Percentiles rank a stretch among this genome's conserved stretches.
Evolutionary conservation across 2,329 filamentous ascomycete species (phyloP).

Genomic region (Ascochyta viciae-villosae): DNA sequence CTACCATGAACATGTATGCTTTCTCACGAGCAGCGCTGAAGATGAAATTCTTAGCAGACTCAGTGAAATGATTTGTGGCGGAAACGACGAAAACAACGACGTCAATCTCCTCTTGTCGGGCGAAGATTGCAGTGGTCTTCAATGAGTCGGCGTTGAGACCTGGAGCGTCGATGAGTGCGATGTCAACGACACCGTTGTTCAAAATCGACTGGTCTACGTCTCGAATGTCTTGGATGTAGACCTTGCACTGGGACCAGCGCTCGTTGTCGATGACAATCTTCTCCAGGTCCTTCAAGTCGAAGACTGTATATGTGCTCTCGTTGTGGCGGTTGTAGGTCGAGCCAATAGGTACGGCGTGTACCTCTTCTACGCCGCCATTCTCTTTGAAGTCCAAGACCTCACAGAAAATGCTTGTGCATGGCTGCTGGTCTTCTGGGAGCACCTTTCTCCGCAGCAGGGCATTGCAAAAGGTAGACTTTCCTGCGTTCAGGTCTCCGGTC

Average conservation of each 20-base stretch:
- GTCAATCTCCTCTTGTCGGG: slow-evolving; percentile 96
- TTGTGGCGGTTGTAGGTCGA: slow-evolving; percentile 83
- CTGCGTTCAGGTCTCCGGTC: slow-evolving; percentile 94
- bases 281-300: slow-evolving; percentile 77
- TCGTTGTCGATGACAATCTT: slow-evolving; percentile 88
- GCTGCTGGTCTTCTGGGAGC: slow-evolving; percentile 94
- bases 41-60: slow-evolving; percentile 98
- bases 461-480: slow-evolving; percentile 99
- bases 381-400: slow-evolving; percentile 93
- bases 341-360: slow-evolving; percentile 90
- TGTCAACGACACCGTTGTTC: slow-evolving; percentile 97
- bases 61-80: slow-evolving; percentile 95
- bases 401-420: slow-evolving; percentile 97
- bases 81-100: slow-evolving; percentile 98
- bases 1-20: slow-evolving; percentile 98
- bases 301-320: slow-evolving; percentile 93
- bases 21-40: slow-evolving; percentile 95
- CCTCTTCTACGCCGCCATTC: slow-evolving; percentile 90
- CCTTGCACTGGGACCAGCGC: slow-evolving; percentile 92
- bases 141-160: slow-evolving; percentile 95
- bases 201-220: slow-evolving; percentile 90
- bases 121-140: slow-evolving; percentile 97
- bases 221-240: slow-evolving; percentile 91
- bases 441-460: slow-evolving; percentile 92
- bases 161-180: slow-evolving; percentile 94